Evolutionary conservation across 371 early-diverging fungal genomes (phyloP).

Genomic region (Rozella allomycis): DNA sequence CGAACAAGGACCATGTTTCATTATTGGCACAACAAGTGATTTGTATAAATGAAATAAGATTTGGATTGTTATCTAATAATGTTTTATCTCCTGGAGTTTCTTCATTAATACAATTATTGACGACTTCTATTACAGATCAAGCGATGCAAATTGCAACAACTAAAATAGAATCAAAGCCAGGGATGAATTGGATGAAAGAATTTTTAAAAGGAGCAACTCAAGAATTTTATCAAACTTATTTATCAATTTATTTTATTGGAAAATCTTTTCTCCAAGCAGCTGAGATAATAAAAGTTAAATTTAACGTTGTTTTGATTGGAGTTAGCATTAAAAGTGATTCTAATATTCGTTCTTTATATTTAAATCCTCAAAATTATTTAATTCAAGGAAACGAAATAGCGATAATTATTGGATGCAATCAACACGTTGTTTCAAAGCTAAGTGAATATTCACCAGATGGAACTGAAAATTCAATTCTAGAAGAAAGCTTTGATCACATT

Average conservation of each 20-base stretch:
- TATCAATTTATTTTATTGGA: slow-evolving; percentile 22
- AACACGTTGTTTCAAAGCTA: slow-evolving; percentile 6
- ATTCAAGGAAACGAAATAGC: slow-evolving; percentile 32
- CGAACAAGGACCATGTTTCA: slow-evolving; percentile 39
- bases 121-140: slow-evolving; percentile 34
- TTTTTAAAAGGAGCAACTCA: slow-evolving; percentile 31
- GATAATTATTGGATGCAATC: slow-evolving; percentile 26
- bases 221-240: slow-evolving; percentile 33
- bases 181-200: slow-evolving; percentile 23
- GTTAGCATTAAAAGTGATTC: neutral
- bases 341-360: slow-evolving; percentile 7
- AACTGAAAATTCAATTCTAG: neutral
- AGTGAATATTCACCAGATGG: neutral
- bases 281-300: slow-evolving; percentile 21
- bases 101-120: slow-evolving; percentile 30
- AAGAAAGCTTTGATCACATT: neutral
- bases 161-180: slow-evolving; percentile 5
- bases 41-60: slow-evolving; percentile 43
- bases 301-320: slow-evolving; percentile 23
- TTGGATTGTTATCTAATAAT: slow-evolving; percentile 41
- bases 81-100: slow-evolving; percentile 39
- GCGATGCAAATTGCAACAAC: slow-evolving; percentile 1
- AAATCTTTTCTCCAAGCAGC: slow-evolving; percentile 22
- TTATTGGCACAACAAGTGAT: slow-evolving; percentile 33
- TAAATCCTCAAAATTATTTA: slow-evolving; percentile 32